These are phyloP conservation scores for Crithidia sp. DNA, from an alignment of 208 protist genomes.

Conservation along the genomic window DNA sequence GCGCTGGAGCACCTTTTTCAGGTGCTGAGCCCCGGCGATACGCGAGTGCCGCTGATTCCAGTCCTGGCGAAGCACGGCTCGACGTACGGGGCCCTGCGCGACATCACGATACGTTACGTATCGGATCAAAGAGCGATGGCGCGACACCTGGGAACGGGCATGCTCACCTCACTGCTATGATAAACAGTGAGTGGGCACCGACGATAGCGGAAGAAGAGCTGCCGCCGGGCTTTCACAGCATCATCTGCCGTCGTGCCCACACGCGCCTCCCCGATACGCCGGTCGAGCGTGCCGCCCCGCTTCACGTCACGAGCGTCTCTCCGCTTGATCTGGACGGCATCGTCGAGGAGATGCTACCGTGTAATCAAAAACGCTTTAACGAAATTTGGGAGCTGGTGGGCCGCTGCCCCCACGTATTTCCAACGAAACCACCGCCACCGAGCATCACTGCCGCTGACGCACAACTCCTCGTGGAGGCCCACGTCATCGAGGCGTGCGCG, in stretches of 20 bases:
- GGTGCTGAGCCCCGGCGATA: background rate
- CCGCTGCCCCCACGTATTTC: background rate
- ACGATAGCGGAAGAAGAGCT: background rate
- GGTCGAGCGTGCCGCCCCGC: background rate
- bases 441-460: no score
- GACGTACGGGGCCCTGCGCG: background rate
- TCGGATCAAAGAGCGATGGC: slow-evolving; percentile 1
- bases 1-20: slow-evolving; percentile 15
- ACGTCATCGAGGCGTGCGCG: slow-evolving; percentile 2
- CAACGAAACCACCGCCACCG: no score
- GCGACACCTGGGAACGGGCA: slow-evolving; percentile 21
- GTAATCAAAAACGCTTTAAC: background rate
- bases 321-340: slow-evolving; percentile 1
- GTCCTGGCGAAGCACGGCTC: slow-evolving; percentile 26
- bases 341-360: background rate
- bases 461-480: background rate
- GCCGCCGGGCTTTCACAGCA: slow-evolving; percentile 1
- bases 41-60: background rate
- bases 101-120: slow-evolving; percentile 24
- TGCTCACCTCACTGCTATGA: slow-evolving; percentile 21
- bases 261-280: slow-evolving; percentile 13
- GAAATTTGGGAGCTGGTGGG: background rate
- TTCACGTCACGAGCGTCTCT: background rate
- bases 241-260: slow-evolving; percentile 1
- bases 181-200: slow-evolving; percentile 17